Conservation (phyloP, 2,329 filamentous ascomycete species). For the Diaporthe velutina region DNA sequence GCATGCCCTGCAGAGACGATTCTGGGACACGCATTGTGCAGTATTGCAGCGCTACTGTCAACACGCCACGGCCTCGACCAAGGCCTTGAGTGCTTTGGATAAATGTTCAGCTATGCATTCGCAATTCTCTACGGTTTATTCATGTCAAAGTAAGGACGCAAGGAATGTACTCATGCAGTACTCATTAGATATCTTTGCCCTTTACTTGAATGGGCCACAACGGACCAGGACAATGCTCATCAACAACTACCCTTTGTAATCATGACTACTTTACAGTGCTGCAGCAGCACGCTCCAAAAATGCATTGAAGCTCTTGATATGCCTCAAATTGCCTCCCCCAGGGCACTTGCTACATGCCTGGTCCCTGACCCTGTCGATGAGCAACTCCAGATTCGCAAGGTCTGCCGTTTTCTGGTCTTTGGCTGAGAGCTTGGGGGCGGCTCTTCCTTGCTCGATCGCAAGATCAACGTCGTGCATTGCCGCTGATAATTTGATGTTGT, state of each 20-base stretch:
- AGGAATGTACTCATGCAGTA: not conserved
- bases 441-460: conserved; percentile 58
- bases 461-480: conserved; percentile 74
- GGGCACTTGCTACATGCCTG: conserved; percentile 64
- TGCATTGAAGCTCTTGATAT: conserved; percentile 72
- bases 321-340: conserved; percentile 63
- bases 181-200: not conserved
- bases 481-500: conserved; percentile 67
- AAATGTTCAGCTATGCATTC: not conserved
- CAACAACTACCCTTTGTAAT: not conserved
- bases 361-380: conserved; percentile 66
- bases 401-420: conserved; percentile 63
- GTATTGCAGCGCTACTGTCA: not conserved
- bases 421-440: conserved; percentile 60
- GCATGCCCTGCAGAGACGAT: not conserved
- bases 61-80: not conserved
- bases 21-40: too few species aligned
- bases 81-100: not conserved
- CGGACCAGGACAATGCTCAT: not conserved
- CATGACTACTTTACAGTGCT: conserved; percentile 60
- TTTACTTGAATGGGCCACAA: not conserved
- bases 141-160: not conserved
- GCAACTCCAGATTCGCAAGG: conserved; percentile 68
- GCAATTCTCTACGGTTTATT: not conserved
- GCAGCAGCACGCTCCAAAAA: conserved; percentile 72